Evolutionary conservation across 441 rosid genomes (phyloP), one percentile per base, ranked within the genome.

Genomic region (Geranium incanum): DNA sequence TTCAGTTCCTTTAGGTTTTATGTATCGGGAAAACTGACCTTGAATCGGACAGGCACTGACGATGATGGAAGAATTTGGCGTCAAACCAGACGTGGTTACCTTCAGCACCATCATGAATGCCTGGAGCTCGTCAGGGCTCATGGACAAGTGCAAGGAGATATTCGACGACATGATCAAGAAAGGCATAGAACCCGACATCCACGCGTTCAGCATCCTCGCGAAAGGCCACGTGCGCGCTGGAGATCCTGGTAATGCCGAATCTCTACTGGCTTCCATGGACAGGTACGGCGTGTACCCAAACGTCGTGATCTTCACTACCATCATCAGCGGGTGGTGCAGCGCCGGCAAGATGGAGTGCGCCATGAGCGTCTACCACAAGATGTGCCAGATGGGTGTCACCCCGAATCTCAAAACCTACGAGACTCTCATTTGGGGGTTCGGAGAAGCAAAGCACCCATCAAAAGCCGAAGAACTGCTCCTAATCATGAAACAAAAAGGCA

Each of bases 101-200:
- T 94, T 90, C 76, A 94, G 99, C 86, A 92, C 97, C 0, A 84
- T 94, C 81, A 92, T 94, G 97, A 86, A 94, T 72, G 93, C 90
- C 0, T 90, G 99, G 95, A 92, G 97, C 81, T 90, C 97, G 8
- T 78, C 86, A 0, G 99, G 97, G 74, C 81, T 84, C 50, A 94
- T 92, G 99, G 83, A 83, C 28, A 90, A 90, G 79, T 94, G 99
- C 78, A 84, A 81, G 78, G 95, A 90, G 73, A 92, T 94, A 66
- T 94, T 89, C 39, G 74, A 82, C 19, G 97, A 92, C 79, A 92
- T 90, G 99, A 78, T 82, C 64, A 86, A 83, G 77, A 84, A 86
- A 11, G 84, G 90, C 36, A 90, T 88, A 77, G 94, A 92, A 45
- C 99, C 97, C 0, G 97, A 94, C 38, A 74, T 78, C 68, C 97